Evolutionary conservation across 306 rosid genomes (phyloP), one percentile per base, ranked within the genome.

Genomic region (Trichosanthes truncata): DNA sequence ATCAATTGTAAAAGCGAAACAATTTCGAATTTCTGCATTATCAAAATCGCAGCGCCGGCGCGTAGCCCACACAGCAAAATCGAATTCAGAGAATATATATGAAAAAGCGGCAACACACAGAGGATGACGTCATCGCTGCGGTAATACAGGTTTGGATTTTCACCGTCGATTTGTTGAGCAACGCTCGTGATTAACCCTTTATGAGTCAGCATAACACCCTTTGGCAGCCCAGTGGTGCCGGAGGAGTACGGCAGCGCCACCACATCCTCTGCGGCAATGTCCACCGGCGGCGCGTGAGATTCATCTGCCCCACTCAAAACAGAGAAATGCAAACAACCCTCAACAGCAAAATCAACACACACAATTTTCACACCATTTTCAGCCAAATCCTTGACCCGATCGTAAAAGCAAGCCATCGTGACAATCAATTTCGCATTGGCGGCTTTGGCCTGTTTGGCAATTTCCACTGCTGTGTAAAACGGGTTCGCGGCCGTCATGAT

Each of bases 191-290:
- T 92, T 2, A 91, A 46, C 1, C 98, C 93, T 56, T 87, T 93
- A 84, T 92, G 98, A 1, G 94, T 91, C 13, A 93, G 25, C 98
- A 93, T 91, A 52, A 93, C 98, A 1, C 96, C 97, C 38, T 92
- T 93, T 5, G 98, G 94, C 3, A 93, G 60, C 0, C 98, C 96
- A 0, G 93, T 94, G 2, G 96, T 94, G 5, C 96, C 94, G 0
- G 96, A 94, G 4, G 94, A 94, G 29, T 94, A 94, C 0, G 97
- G 98, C n/a, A 94, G 55, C 2, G 96, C 94, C 18, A 94, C 93
- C 63, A 86, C 94, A 9, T 94, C 96, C 23, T 90, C 71, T 0
- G 85, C 68, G 0, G 41, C 8, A 0, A 93, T 85, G 4, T 93
- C 74, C 35, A 86, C 85, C 10, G 66, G 46, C 0, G 82, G 78